Evolutionary conservation across 768 basidiomycete species (phyloP), one percentile per base, ranked within the genome.

Genomic region (Crucibulum laeve): DNA sequence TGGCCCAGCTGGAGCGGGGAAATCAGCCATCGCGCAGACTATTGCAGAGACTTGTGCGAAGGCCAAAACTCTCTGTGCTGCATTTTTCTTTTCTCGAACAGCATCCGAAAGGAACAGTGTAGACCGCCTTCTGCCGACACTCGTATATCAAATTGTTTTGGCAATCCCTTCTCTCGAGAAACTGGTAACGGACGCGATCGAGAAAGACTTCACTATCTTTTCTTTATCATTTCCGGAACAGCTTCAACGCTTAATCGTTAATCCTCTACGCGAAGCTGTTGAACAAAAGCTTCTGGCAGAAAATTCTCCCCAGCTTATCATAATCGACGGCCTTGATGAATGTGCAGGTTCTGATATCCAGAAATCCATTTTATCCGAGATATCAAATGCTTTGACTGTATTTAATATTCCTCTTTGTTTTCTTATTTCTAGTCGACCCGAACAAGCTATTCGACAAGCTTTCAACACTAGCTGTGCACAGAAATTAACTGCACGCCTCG

Each of bases 181-280:
- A 0, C 44, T 46, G 3, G 34, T 57, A 2, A 39, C 47, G 6
- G 25, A 45, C 3, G 21, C 23, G 3, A 45, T 57, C 35, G 5
- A 23, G 13, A 7, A 6, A 1, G 42, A 49, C 25, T 52, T 42
- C 17, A 35, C 26, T 17, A 21, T 48, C 14, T 38, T 44, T 53
- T 25, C 50, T 58, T n/a, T 60, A 62, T 43, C 58, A 55, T 3
- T 45, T 61, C 2, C 59, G 62, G n/a, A n/a, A n/a, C n/a, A n/a
- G n/a, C n/a, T n/a, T n/a, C n/a, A n/a, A n/a, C n/a, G n/a, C n/a
- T n/a, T n/a, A n/a, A n/a, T n/a, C n/a, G n/a, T n/a, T n/a, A n/a
- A n/a, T n/a, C n/a, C n/a, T n/a, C n/a, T n/a, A n/a, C n/a, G n/a
- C n/a, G n/a, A n/a, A n/a, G n/a, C n/a, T n/a, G n/a, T n/a, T n/a